Evolutionary conservation across 257 asterid species (phyloP), one percentile per base, ranked within the genome.

Genomic region (Rubia yunnanensis): DNA sequence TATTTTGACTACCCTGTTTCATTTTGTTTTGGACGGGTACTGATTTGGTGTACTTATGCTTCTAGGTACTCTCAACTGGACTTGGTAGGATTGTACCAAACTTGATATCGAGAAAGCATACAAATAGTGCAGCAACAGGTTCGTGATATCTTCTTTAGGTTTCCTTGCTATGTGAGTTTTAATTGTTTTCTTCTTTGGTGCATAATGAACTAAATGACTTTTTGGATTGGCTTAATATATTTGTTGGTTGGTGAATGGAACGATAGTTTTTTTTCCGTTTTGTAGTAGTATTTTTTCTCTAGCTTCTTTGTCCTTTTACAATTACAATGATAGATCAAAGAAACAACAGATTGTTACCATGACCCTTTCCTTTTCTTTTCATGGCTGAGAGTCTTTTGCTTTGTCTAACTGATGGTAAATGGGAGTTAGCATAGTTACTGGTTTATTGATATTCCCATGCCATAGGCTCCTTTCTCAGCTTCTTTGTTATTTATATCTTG

Each of bases 41-140:
- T 70, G 66, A 81, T 53, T 62, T 55, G 69, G 41, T 31, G 31
- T 54, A 17, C 20, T 44, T 54, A 56, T 70, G 24, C 72, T 30
- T 68, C 58, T 74, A 92, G 98, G 79, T 92, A 63, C 95, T 92
- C 71, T 92, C 96, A 35, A 89, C 96, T 65, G 98, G 95, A 63
- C 95, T 92, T 74, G 98, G 98, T 68, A 85, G 98, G 84, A 92
- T 92, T 76, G 95, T 92, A 65, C 98, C 98, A 30, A 92, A 92
- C 73, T 73, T 92, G 85, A 92, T 92, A 79, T 92, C 96, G 66
- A 85, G 98, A 80, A 92, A 92, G 81, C 98, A 92, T 75, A 92
- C 98, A 14, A 92, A 92, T 70, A 89, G 95, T 76, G 96, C 96
- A 17, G 95, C 98, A 59, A 85, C 92, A 78, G 91, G 96, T 86